Evolutionary conservation across 345 rosid species (phyloP).

Genomic region (Kernera saxatilis): DNA sequence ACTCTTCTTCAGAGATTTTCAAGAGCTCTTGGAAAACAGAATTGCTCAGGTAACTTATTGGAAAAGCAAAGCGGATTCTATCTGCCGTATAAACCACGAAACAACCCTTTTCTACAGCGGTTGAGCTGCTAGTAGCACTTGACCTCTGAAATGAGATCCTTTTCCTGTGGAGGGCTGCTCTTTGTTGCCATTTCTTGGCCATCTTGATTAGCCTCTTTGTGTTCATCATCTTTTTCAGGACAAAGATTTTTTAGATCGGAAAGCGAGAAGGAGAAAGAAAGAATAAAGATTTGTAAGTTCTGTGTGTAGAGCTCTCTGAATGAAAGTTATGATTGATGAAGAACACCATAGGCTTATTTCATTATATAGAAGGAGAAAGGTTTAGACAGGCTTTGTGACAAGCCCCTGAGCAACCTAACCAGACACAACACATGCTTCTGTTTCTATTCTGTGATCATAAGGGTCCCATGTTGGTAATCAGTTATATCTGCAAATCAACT

Average conservation of each 20-base stretch:
- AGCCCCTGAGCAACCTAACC: not conserved
- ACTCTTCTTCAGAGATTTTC: slow-evolving; percentile 38
- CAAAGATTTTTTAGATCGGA: not conserved
- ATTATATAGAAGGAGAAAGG: not conserved
- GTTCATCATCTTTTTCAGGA: not conserved
- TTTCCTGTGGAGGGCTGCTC: slow-evolving; percentile 15
- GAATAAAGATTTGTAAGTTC: not conserved
- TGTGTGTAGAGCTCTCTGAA: not conserved
- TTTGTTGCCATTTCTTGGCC: slow-evolving; percentile 29
- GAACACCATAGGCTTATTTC: not conserved
- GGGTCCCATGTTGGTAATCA: not conserved
- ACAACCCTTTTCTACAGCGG: slow-evolving; percentile 15
- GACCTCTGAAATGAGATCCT: slow-evolving; percentile 20
- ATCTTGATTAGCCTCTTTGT: slow-evolving; percentile 19
- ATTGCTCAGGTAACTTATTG: slow-evolving; percentile 17
- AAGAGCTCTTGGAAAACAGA: slow-evolving; percentile 31
- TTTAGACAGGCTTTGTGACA: not conserved
- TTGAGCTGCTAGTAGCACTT: not conserved
- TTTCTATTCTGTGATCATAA: not conserved
- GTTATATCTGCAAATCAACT: not conserved
- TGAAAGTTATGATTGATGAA: not conserved
- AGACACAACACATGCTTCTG: slow-evolving; percentile 17
- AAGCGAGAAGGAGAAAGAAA: not conserved
- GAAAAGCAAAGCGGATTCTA: slow-evolving; percentile 12
- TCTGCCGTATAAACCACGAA: slow-evolving; percentile 34